Evolutionary conservation across 1,284 basidiomycete genomes (phyloP).

Genomic region (Coniophora puteana): DNA sequence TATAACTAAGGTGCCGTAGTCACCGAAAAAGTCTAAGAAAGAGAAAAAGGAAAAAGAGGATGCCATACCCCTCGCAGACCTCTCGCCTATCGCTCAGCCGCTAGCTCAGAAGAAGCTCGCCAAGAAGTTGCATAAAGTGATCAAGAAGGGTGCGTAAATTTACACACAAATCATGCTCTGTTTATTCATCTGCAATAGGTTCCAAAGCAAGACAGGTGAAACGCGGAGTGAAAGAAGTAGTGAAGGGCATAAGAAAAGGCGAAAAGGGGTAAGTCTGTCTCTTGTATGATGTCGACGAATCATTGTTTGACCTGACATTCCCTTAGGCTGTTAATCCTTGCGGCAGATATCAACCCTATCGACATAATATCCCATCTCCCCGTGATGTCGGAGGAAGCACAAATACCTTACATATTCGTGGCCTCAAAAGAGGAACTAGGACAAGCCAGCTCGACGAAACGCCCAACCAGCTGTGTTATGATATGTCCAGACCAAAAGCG

Average conservation of each 20-base stretch:
- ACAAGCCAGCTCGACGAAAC: conserved; percentile 93
- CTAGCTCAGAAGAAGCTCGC: conserved; percentile 88
- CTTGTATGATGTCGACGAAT: conserved; percentile 6
- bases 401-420: conserved; percentile 90
- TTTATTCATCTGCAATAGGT: conserved; percentile 42
- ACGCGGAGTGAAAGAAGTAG: conserved; percentile 94
- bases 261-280: conserved; percentile 79
- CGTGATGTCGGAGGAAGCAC: conserved; percentile 90
- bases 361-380: conserved; percentile 98
- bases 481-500: conserved; percentile 79
- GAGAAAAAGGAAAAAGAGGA: conserved; percentile 56
- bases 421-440: conserved; percentile 93
- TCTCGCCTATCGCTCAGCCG: conserved; percentile 88
- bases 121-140: conserved; percentile 90
- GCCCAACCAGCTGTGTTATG: conserved; percentile 98
- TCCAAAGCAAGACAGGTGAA: conserved; percentile 92
- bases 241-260: conserved; percentile 93
- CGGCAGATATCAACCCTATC: conserved; percentile 96
- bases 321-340: conserved; percentile 82
- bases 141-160: conserved; percentile 74
- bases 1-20: conserved; percentile 36
- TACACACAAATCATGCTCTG: background rate
- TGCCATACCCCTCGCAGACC: conserved; percentile 72
- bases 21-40: conserved; percentile 56
- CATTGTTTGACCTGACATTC: conserved; percentile 3